Evolutionary conservation across 176 grass and related monocot genomes (phyloP).

Genomic region (Typha latifolia): DNA sequence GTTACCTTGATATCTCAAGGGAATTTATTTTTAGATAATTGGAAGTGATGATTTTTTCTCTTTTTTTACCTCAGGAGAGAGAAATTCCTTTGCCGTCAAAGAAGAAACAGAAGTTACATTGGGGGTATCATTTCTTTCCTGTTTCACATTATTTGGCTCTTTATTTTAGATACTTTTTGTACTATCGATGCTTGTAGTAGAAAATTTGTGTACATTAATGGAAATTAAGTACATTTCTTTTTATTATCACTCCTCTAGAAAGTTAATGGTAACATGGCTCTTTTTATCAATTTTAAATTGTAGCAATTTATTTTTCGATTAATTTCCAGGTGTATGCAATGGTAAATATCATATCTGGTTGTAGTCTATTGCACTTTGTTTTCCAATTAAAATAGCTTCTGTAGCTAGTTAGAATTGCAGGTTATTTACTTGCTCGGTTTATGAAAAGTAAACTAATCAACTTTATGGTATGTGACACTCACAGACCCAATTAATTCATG

Average conservation of each 20-base stretch:
- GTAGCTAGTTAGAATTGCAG: too few relatives aligned
- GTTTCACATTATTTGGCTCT: background rate
- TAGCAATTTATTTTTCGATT: background rate
- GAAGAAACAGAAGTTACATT: slow-evolving; percentile 2
- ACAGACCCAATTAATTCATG: too few relatives aligned
- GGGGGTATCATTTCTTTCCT: slow-evolving; percentile 3
- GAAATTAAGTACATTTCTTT: background rate
- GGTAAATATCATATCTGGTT: too few relatives aligned
- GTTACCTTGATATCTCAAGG: background rate
- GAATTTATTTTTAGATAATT: background rate
- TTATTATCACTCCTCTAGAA: background rate
- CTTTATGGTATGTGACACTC: too few relatives aligned
- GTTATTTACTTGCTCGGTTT: too few relatives aligned
- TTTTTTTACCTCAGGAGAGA: background rate
- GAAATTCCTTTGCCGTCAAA: background rate
- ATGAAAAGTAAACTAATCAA: too few relatives aligned
- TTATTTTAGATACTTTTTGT: background rate
- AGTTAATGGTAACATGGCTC: background rate
- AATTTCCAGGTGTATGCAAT: background rate
- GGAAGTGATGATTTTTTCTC: background rate
- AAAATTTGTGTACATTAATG: background rate
- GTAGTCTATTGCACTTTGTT: too few relatives aligned
- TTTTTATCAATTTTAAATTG: background rate
- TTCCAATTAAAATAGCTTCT: too few relatives aligned
- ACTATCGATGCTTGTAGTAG: background rate